These are phyloP conservation scores for Neopestalotiopsis rosae DNA, from an alignment of 2,329 filamentous ascomycete species.

Conservation along the genomic window DNA sequence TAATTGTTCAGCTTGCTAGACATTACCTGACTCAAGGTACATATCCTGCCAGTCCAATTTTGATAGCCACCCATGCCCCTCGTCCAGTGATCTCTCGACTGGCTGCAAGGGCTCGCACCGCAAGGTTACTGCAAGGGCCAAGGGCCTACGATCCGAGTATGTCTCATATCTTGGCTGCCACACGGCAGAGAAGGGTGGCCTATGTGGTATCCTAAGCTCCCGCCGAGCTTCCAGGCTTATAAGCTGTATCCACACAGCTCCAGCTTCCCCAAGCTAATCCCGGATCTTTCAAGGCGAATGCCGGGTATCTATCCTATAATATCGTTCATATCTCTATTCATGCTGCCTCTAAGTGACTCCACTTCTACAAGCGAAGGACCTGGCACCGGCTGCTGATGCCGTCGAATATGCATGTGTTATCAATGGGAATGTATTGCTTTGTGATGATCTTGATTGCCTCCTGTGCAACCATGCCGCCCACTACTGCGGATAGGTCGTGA, in stretches of 20 bases:
- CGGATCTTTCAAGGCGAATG: conserved; percentile 35
- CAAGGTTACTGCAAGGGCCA: conserved; percentile 39
- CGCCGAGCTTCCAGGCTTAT: conserved; percentile 33
- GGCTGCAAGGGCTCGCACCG: conserved; percentile 6
- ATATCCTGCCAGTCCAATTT: not conserved
- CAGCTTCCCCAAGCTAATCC: conserved; percentile 33
- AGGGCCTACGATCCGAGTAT: conserved; percentile 43
- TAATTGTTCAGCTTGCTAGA: not conserved
- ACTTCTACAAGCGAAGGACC: conserved; percentile 56
- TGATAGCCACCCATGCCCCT: not conserved
- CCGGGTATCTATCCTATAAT: conserved; percentile 34
- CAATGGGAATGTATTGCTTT: conserved; percentile 73
- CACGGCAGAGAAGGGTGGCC: conserved; percentile 27
- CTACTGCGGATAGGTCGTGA: conserved; percentile 88
- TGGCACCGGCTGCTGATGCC: conserved; percentile 68
- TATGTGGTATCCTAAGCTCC: conserved; percentile 33
- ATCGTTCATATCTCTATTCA: conserved; percentile 21
- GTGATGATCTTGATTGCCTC: conserved; percentile 91
- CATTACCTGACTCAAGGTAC: not conserved
- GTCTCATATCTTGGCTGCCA: conserved; percentile 28
- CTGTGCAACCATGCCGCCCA: conserved; percentile 93
- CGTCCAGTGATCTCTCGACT: not conserved
- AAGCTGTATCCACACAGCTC: conserved; percentile 33
- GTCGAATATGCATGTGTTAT: conserved; percentile 75
- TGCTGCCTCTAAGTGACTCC: conserved; percentile 25